Conservation (phyloP, 345 rosid species). For the Passiflora organensis region DNA sequence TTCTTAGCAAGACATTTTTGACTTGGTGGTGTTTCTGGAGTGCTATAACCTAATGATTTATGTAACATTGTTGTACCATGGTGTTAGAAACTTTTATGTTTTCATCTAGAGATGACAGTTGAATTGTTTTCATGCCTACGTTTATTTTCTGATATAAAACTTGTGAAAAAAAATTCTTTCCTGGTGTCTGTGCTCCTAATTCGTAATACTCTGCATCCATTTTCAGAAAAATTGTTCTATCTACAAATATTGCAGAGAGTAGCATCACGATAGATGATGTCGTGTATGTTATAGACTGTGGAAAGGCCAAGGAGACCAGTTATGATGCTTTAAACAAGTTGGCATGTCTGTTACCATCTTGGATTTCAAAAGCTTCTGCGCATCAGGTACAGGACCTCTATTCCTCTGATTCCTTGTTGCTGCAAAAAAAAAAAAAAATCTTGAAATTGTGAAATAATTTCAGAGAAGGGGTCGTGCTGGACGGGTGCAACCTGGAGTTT, state of each 20-base stretch:
- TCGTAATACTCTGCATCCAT: not conserved
- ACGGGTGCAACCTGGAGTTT: slow-evolving; percentile 94
- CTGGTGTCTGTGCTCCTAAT: too few relatives aligned
- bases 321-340: slow-evolving; percentile 96
- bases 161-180: too few relatives aligned
- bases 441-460: slow-evolving; percentile 14
- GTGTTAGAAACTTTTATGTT: too few relatives aligned
- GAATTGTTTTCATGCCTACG: too few relatives aligned
- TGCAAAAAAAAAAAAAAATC: too few relatives aligned
- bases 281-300: slow-evolving; percentile 92
- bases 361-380: slow-evolving; percentile 97
- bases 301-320: slow-evolving; percentile 96
- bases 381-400: slow-evolving; percentile 58
- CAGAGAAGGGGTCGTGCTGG: slow-evolving; percentile 99
- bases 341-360: slow-evolving; percentile 88
- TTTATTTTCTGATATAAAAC: too few relatives aligned
- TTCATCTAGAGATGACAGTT: too few relatives aligned
- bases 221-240: slow-evolving; percentile 84
- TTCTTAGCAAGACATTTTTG: too few relatives aligned
- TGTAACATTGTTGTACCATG: not conserved
- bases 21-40: too few relatives aligned
- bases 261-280: slow-evolving; percentile 97
- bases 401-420: too few relatives aligned
- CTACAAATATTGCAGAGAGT: slow-evolving; percentile 97
- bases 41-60: not conserved